Percentiles rank a stretch among this genome's conserved stretches.
Evolutionary conservation across 176 grass and related monocot genomes (phyloP).

Genomic region (Carex scoparia): DNA sequence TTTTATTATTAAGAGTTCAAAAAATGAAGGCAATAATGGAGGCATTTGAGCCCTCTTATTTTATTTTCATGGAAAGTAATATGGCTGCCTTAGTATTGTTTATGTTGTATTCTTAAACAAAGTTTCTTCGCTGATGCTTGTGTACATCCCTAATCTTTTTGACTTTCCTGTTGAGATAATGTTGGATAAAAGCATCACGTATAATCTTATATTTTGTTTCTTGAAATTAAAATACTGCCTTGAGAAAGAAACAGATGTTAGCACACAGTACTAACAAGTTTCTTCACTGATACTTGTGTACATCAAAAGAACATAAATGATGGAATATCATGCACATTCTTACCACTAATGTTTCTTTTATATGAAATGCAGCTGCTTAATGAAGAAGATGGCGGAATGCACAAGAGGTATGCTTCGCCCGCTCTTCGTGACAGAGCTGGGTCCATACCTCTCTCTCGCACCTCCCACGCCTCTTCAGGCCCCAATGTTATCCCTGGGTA

Average conservation of each 20-base stretch:
- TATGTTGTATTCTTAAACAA: neutral
- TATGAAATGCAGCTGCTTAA: conserved; percentile 65
- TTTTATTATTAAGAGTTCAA: neutral
- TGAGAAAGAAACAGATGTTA: neutral
- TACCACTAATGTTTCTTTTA: conserved; percentile 9
- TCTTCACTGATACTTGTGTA: neutral
- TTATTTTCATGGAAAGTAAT: neutral
- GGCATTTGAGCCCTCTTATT: neutral
- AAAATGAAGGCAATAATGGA: neutral
- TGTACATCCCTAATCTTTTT: neutral
- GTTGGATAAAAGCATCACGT: neutral
- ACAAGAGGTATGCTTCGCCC: conserved; percentile 93
- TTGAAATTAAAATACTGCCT: neutral
- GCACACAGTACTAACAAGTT: neutral
- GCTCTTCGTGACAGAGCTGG: conserved; percentile 70
- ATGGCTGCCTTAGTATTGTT: neutral
- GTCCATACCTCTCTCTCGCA: conserved; percentile 34
- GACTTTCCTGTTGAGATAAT: neutral
- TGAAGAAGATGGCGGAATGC: conserved; percentile 93
- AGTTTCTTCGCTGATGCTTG: neutral
- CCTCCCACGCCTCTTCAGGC: conserved; percentile 37
- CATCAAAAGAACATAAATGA: neutral
- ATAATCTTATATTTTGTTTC: neutral
- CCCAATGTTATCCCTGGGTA: conserved; percentile 54
- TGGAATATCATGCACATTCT: conserved; percentile 5